Conservation (phyloP, 306 rosid genomes). For the Pyrus pyrifolia region DNA sequence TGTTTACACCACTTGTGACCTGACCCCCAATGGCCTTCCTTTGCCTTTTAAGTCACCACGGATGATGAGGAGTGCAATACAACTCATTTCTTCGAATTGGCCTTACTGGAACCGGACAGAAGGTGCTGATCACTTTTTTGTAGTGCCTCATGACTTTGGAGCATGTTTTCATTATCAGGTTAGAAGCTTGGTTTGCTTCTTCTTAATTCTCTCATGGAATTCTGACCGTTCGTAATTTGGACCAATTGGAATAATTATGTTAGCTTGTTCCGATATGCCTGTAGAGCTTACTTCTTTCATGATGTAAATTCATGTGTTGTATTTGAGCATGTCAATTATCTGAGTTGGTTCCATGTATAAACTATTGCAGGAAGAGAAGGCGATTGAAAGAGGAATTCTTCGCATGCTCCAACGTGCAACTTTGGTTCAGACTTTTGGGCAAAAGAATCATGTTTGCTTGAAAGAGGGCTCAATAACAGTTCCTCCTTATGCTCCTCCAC, state of each 20-base stretch:
- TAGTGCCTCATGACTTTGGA: slow-evolving; percentile 94
- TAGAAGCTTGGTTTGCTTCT: slow-evolving; percentile 15
- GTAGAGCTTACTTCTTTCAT: slow-evolving; percentile 1
- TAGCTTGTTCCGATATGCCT: not conserved
- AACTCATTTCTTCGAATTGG: slow-evolving; percentile 96
- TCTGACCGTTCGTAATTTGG: not conserved
- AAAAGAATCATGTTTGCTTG: slow-evolving; percentile 80
- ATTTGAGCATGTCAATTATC: not conserved
- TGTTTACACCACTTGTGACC: slow-evolving; percentile 91
- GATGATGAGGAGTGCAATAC: slow-evolving; percentile 98
- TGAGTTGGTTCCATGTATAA: not conserved
- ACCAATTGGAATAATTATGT: not conserved
- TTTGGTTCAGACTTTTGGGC: slow-evolving; percentile 91
- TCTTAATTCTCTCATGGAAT: not conserved
- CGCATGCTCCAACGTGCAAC: slow-evolving; percentile 68
- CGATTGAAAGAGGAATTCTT: slow-evolving; percentile 89
- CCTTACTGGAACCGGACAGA: slow-evolving; percentile 94
- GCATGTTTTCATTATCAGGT: slow-evolving; percentile 99
- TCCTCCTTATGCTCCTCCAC: slow-evolving; percentile 96
- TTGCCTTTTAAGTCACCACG: slow-evolving; percentile 94
- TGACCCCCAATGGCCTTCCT: slow-evolving; percentile 97
- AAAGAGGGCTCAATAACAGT: slow-evolving; percentile 78
- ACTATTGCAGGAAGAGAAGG: slow-evolving; percentile 73
- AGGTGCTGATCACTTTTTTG: slow-evolving; percentile 97
- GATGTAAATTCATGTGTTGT: slow-evolving; percentile 4